Evolutionary conservation across 2,329 filamentous ascomycete genomes (phyloP), one percentile per base, ranked within the genome.

Genomic region (Davidsoniella eucalypti): DNA sequence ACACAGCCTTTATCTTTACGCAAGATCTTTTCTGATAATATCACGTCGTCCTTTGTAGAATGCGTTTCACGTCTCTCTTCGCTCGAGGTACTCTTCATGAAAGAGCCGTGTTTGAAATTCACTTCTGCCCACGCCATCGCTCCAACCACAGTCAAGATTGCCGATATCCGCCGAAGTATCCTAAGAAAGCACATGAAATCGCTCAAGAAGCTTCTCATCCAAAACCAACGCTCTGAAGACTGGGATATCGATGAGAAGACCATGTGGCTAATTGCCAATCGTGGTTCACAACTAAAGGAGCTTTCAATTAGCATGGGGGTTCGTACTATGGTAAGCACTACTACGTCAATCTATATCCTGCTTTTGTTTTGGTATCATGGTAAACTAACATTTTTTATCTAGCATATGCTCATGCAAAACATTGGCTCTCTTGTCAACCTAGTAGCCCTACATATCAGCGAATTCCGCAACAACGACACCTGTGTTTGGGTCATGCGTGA

Each of bases 11-110:
- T 82, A 39, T 66, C 70, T 0, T 60, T 83, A 40, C 66, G 69
- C 45, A 75, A 71, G 54, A 73, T 83, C 50, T 76, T 75, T 56
- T 81, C 77, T 0, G 79, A 83, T 57, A 73, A 81, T 54, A 77
- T 80, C 17, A 73, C 75, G 0, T 56, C 61, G 1, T 60, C 65
- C 0, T 79, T 82, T 51, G 58, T 82, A 47, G 67, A 67, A 1
- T 72, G 72, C 52, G 66, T 78, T 12, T 66, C 68, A 2, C 67
- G 74, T 50, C 65, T 80, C 2, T 61, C 71, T 4, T 66, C 67
- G 51, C 58, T 82, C 1, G 66, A 71, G n/a, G 73, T 80, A 54
- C 61, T 83, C 1, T 75, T 76, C 55, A 60, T 83, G 56, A 61
- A 80, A 25, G 76, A 82, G 60, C 65, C 74, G 26, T 67, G 64